Evolutionary conservation across 1,284 basidiomycete species (phyloP).

Genomic region (Trichosporon asahii): DNA sequence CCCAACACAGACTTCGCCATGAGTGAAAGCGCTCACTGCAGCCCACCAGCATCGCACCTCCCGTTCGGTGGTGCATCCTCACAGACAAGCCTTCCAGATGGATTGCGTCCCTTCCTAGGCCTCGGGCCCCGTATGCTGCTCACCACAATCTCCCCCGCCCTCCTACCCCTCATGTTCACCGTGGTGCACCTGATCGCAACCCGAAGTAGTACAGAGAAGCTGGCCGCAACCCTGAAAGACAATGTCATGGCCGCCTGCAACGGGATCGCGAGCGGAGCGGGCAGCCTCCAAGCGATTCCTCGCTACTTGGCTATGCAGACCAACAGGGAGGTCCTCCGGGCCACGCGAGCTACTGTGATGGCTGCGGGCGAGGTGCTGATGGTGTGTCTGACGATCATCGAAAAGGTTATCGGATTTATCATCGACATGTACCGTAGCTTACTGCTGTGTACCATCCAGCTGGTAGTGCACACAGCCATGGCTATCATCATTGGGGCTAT

Average conservation of each 20-base stretch:
- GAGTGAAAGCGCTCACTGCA: not conserved
- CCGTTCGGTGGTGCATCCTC: not conserved
- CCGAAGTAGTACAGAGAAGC: constrained; percentile 59
- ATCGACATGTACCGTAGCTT: constrained; percentile 87
- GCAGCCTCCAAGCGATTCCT: constrained; percentile 76
- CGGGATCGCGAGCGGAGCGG: constrained; percentile 77
- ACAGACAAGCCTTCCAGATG: not conserved
- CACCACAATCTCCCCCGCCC: constrained; percentile 63
- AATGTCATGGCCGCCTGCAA: constrained; percentile 72
- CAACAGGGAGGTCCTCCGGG: constrained; percentile 71
- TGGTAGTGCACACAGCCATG: constrained; percentile 77
- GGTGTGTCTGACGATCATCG: constrained; percentile 67
- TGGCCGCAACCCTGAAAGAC: constrained; percentile 67
- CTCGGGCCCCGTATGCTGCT: constrained; percentile 77
- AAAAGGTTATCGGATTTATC: constrained; percentile 83
- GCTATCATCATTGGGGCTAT: constrained; percentile 76
- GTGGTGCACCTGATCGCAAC: constrained; percentile 75
- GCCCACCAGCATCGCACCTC: not conserved
- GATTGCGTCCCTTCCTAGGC: constrained; percentile 66
- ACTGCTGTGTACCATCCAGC: constrained; percentile 85
- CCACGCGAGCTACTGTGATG: constrained; percentile 72
- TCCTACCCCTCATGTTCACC: constrained; percentile 81
- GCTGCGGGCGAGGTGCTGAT: constrained; percentile 70
- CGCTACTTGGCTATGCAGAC: constrained; percentile 78
- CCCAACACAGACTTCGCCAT: not conserved